Evolutionary conservation across 192 early-diverging fungal genomes (phyloP).

Genomic region (Gaertneriomyces semiglobifer): DNA sequence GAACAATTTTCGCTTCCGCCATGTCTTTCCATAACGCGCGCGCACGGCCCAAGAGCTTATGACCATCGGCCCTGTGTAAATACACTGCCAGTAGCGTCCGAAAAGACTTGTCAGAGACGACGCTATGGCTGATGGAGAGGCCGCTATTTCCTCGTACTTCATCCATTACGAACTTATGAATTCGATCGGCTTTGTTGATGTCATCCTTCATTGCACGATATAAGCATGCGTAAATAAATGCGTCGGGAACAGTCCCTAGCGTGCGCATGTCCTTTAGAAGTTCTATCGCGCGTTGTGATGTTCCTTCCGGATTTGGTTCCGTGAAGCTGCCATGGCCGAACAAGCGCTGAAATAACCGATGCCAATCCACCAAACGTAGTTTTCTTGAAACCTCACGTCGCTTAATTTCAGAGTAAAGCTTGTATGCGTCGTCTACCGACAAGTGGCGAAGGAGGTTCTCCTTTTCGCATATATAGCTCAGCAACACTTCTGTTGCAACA

Average conservation of each 20-base stretch:
- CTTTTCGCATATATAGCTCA: slow-evolving; percentile 10
- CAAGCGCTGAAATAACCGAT: slow-evolving; percentile 16
- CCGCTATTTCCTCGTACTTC: neutral
- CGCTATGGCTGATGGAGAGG: neutral
- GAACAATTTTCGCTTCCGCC: neutral
- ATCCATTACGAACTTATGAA: slow-evolving; percentile 10
- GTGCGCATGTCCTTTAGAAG: slow-evolving; percentile 11
- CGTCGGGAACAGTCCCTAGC: slow-evolving; percentile 13
- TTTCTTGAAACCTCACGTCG: neutral
- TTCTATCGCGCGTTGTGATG: slow-evolving; percentile 1
- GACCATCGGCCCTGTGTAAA: slow-evolving; percentile 4
- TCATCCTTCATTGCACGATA: slow-evolving; percentile 24
- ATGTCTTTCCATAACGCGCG: slow-evolving; percentile 15
- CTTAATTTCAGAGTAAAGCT: slow-evolving; percentile 1
- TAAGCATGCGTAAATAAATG: slow-evolving; percentile 18
- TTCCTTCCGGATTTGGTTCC: neutral
- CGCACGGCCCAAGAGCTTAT: neutral
- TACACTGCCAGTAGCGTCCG: slow-evolving; percentile 20
- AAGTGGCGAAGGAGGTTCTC: slow-evolving; percentile 8
- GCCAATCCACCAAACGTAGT: slow-evolving; percentile 19
- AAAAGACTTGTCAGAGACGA: slow-evolving; percentile 7
- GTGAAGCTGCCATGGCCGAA: slow-evolving; percentile 8
- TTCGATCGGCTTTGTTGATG: slow-evolving; percentile 5
- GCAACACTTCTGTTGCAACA: neutral
- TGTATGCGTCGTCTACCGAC: slow-evolving; percentile 3